A percentile compares a stretch with the other conserved stretches of the same genome.
Evolutionary conservation across 2,329 filamentous ascomycete genomes (phyloP).

Genomic region (Pseudopyricularia javanii): DNA sequence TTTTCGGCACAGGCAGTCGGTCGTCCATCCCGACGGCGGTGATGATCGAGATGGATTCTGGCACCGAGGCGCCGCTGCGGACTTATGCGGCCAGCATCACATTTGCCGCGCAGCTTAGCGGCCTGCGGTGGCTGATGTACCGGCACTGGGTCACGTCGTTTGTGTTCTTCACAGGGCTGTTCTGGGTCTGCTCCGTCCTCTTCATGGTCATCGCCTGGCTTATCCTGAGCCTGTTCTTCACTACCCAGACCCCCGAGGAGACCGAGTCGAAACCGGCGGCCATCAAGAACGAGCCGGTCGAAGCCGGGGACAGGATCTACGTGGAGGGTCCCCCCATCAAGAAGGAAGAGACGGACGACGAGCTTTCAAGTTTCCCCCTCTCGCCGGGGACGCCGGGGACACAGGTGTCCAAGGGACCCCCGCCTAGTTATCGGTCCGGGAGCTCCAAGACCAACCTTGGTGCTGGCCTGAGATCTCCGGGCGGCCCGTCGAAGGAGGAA

Average conservation of each 20-base stretch:
- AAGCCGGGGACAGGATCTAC: not conserved
- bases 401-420: not conserved
- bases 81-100: constrained; percentile 59
- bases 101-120: constrained; percentile 64
- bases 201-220: constrained; percentile 57
- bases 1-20: constrained; percentile 36
- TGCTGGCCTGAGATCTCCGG: not conserved
- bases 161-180: constrained; percentile 52
- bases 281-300: not conserved
- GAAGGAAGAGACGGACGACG: constrained; percentile 1
- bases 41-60: constrained; percentile 54
- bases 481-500: not conserved
- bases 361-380: not conserved
- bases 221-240: constrained; percentile 23
- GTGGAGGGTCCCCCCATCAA: not conserved
- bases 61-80: constrained; percentile 43
- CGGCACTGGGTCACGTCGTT: constrained; percentile 63
- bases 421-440: constrained; percentile 2
- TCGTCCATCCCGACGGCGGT: constrained; percentile 28
- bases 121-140: constrained; percentile 78
- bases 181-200: constrained; percentile 66
- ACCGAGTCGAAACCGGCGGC: not conserved
- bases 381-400: not conserved
- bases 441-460: not conserved
- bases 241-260: not conserved